Evolutionary conservation across 2,329 filamentous ascomycete genomes (phyloP).

Genomic region (Lasiodiplodia citricola): DNA sequence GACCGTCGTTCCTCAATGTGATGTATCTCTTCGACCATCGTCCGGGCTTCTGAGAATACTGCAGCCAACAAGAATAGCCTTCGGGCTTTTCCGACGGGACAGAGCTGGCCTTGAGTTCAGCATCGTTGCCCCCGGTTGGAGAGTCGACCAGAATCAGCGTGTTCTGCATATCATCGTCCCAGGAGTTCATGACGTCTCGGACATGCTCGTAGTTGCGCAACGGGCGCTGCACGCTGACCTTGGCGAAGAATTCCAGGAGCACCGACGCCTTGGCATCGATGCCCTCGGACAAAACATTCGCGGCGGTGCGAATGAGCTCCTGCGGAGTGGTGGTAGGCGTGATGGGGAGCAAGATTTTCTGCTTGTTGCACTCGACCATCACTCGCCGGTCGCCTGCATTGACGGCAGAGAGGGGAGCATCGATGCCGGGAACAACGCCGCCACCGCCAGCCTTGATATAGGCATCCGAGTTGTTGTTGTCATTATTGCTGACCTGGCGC

Average conservation of each 20-base stretch:
- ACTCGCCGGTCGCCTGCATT: constrained; percentile 80
- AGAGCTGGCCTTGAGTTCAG: constrained; percentile 65
- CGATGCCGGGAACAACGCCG: constrained; percentile 61
- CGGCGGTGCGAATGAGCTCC: constrained; percentile 73
- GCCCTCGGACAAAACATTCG: constrained; percentile 65
- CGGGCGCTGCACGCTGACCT: constrained; percentile 79
- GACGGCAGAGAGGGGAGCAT: constrained; percentile 80
- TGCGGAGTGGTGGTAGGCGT: constrained; percentile 74
- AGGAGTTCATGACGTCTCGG: constrained; percentile 88
- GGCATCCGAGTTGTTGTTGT: constrained; percentile 28
- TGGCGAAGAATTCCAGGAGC: constrained; percentile 76
- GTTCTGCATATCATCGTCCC: constrained; percentile 83
- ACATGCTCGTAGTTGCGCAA: constrained; percentile 86
- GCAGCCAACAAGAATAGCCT: constrained; percentile 72
- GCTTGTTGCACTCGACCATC: constrained; percentile 72
- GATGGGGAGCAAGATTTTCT: constrained; percentile 72
- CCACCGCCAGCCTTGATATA: constrained; percentile 51
- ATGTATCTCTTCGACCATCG: constrained; percentile 90
- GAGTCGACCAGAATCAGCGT: constrained; percentile 70
- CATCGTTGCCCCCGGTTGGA: constrained; percentile 58
- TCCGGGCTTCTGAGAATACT: constrained; percentile 79
- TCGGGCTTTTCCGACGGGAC: constrained; percentile 68
- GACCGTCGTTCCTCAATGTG: constrained; percentile 74
- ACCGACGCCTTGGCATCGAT: constrained; percentile 71
- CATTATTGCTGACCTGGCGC: constrained; percentile 35